Evolutionary conservation across 192 early-diverging fungal genomes (phyloP).

Genomic region (Geranomyces variabilis): DNA sequence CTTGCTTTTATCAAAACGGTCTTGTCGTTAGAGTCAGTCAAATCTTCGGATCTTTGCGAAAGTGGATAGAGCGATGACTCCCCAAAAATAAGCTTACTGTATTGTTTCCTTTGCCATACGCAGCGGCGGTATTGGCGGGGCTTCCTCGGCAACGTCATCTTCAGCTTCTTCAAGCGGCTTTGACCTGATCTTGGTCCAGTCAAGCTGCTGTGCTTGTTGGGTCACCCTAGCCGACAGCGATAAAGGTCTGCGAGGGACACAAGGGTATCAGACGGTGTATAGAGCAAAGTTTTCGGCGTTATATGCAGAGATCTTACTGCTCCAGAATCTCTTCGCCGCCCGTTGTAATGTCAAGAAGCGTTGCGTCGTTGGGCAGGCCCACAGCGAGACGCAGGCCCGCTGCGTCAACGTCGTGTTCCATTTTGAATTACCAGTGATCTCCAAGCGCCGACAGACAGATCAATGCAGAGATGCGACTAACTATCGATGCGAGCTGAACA

Average conservation of each 20-base stretch:
- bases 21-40: background rate
- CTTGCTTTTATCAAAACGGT: background rate
- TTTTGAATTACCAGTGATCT: too few relatives aligned
- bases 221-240: constrained; percentile 2
- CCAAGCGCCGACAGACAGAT: too few relatives aligned
- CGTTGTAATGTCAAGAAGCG: constrained; percentile 4
- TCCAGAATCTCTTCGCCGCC: constrained; percentile 8
- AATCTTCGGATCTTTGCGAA: background rate
- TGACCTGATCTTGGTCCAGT: constrained; percentile 21
- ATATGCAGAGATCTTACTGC: background rate
- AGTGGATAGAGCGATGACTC: background rate
- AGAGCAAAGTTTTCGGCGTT: too few relatives aligned
- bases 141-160: constrained; percentile 8
- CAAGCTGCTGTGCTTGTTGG: constrained; percentile 9
- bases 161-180: constrained; percentile 1
- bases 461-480: too few relatives aligned
- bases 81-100: background rate
- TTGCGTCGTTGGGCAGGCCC: background rate
- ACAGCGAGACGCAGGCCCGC: background rate
- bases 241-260: constrained; percentile 7
- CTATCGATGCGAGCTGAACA: too few relatives aligned
- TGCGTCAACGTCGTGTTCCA: background rate
- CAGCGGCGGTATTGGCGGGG: constrained; percentile 2
- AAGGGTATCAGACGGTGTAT: too few relatives aligned
- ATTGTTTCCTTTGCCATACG: constrained; percentile 13